A percentile compares a stretch with the other conserved stretches of the same genome.
phyloP scores from a whole-genome alignment of 805 yeast species.

The Cyberlindnera suaveolens region DNA sequence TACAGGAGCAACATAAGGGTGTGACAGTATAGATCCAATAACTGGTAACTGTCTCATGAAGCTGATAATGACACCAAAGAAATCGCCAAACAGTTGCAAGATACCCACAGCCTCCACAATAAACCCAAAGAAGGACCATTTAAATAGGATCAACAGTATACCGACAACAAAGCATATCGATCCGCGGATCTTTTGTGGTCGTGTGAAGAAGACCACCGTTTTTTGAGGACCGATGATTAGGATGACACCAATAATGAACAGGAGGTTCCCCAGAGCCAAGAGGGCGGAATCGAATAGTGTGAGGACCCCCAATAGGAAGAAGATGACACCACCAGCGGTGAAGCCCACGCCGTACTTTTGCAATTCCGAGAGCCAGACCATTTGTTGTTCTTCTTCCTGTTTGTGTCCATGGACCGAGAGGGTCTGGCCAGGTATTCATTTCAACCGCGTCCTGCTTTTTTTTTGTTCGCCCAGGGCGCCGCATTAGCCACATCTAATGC shows the following conservation, averaged over 20 bases:
- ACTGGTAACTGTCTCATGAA: slow-evolving; percentile 84
- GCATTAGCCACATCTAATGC: neutral
- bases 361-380: slow-evolving; percentile 15
- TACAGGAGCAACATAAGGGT: slow-evolving; percentile 76
- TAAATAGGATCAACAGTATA: slow-evolving; percentile 63
- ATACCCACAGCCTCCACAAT: slow-evolving; percentile 84
- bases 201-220: slow-evolving; percentile 73
- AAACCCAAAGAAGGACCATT: slow-evolving; percentile 81
- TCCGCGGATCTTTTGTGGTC: slow-evolving; percentile 85
- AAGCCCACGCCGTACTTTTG: slow-evolving; percentile 79
- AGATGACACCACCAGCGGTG: slow-evolving; percentile 67
- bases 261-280: slow-evolving; percentile 75
- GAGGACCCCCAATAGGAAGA: slow-evolving; percentile 75
- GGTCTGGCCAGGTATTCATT: neutral
- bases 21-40: slow-evolving; percentile 77
- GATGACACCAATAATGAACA: slow-evolving; percentile 58
- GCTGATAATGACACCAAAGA: slow-evolving; percentile 81
- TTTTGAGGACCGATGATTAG: slow-evolving; percentile 85
- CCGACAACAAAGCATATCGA: slow-evolving; percentile 76
- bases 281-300: slow-evolving; percentile 86
- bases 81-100: slow-evolving; percentile 81
- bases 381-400: neutral
- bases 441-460: neutral
- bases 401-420: neutral
- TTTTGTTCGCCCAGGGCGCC: neutral